Conservation (phyloP, 371 early-diverging fungal genomes). For the Gilbertella persicaria region DNA sequence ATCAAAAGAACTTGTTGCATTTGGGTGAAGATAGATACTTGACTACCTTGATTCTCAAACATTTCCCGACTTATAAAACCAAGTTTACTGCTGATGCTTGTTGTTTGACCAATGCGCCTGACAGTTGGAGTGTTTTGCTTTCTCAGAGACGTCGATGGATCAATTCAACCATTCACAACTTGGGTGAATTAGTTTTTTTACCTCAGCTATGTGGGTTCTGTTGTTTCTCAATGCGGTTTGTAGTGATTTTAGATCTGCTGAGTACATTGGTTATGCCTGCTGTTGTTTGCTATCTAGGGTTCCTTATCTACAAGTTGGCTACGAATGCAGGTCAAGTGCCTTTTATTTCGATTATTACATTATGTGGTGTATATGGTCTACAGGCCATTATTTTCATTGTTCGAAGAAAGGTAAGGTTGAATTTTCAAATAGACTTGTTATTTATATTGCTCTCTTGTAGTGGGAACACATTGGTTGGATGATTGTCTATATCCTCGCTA, state of each 20-base stretch:
- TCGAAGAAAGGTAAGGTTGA: constrained; percentile 64
- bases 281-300: constrained; percentile 78
- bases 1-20: constrained; percentile 85
- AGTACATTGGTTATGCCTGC: constrained; percentile 91
- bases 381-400: constrained; percentile 85
- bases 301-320: constrained; percentile 58
- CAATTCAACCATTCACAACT: constrained; percentile 94
- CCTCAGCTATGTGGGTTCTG: constrained; percentile 92
- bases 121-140: constrained; percentile 86
- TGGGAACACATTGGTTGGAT: constrained; percentile 96
- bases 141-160: constrained; percentile 98
- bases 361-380: constrained; percentile 79
- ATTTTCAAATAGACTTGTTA: too few species aligned
- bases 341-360: constrained; percentile 59
- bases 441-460: too few species aligned
- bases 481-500: constrained; percentile 85
- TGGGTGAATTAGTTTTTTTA: constrained; percentile 86
- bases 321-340: constrained; percentile 52
- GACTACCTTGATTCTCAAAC: constrained; percentile 97
- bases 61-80: constrained; percentile 93
- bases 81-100: constrained; percentile 94
- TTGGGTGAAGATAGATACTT: constrained; percentile 87
- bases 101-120: constrained; percentile 96
- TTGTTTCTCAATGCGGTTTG: constrained; percentile 95
- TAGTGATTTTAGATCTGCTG: constrained; percentile 87